These are phyloP conservation scores for Penicillium sp. DNA, from an alignment of 2,329 filamentous ascomycete species.

Conservation along the genomic window DNA sequence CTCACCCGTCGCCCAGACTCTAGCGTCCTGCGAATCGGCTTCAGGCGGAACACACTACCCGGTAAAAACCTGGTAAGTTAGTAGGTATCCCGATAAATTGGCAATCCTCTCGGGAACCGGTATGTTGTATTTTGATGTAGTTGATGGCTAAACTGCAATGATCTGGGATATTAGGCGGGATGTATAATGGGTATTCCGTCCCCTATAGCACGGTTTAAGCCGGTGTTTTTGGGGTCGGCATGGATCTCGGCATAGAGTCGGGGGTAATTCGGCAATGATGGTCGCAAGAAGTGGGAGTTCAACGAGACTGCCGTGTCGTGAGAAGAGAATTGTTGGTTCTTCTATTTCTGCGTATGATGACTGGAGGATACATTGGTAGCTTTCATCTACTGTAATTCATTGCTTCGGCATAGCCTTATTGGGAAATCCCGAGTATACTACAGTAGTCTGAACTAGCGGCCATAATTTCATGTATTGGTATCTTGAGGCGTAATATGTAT, in stretches of 20 bases:
- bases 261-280: neutral
- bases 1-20: neutral
- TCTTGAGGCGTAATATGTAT: no score
- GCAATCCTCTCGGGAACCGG: neutral
- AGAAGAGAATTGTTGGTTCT: no score
- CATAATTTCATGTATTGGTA: no score
- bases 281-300: neutral
- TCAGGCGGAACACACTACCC: neutral
- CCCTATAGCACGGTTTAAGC: neutral
- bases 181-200: neutral
- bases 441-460: neutral
- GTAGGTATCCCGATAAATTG: neutral
- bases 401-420: neutral
- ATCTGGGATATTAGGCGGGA: neutral
- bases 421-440: neutral
- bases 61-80: neutral
- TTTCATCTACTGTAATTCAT: no score
- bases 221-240: neutral
- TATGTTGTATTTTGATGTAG: neutral
- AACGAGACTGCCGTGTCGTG: neutral
- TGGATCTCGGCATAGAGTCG: neutral
- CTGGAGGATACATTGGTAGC: no score
- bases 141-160: neutral
- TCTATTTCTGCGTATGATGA: no score
- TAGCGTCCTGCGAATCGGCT: neutral